Evolutionary conservation across 345 rosid species (phyloP).

Genomic region (Theobroma cacao): DNA sequence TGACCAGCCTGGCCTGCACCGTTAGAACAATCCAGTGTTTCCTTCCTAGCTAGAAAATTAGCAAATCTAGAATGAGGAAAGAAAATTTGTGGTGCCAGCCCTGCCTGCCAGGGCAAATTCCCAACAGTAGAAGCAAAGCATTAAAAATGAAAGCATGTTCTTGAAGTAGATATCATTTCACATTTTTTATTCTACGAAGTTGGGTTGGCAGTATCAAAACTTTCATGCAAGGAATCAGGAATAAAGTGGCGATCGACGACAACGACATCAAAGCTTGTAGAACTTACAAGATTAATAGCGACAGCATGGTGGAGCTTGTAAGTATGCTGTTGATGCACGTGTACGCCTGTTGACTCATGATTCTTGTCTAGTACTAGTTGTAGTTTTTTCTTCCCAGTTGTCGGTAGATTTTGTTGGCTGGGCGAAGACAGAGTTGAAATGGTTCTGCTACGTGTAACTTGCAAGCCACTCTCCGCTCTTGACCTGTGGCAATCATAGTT

Average conservation of each 20-base stretch:
- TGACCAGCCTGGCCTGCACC: too few relatives aligned
- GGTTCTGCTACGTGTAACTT: not conserved
- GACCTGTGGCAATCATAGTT: not conserved
- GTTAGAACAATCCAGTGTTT: too few relatives aligned
- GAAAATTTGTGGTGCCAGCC: too few relatives aligned
- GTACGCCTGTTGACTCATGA: not conserved
- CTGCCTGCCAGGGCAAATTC: too few relatives aligned
- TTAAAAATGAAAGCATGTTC: too few relatives aligned
- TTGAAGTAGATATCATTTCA: too few relatives aligned
- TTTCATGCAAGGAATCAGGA: not conserved
- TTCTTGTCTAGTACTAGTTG: not conserved
- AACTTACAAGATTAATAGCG: not conserved
- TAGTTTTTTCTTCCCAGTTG: not conserved
- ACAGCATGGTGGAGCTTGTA: not conserved
- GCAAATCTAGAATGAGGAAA: too few relatives aligned
- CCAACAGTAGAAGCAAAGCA: too few relatives aligned
- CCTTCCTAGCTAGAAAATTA: too few relatives aligned
- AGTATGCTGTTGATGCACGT: not conserved
- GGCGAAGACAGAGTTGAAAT: not conserved
- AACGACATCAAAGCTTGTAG: not conserved
- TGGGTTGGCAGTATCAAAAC: too few relatives aligned
- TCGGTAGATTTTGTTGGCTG: not conserved
- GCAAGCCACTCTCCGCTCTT: not conserved
- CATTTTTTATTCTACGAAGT: too few relatives aligned
- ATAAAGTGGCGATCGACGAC: not conserved